phyloP scores from a whole-genome alignment of 495 filamentous ascomycete genomes.

The Neurospora terricola region DNA sequence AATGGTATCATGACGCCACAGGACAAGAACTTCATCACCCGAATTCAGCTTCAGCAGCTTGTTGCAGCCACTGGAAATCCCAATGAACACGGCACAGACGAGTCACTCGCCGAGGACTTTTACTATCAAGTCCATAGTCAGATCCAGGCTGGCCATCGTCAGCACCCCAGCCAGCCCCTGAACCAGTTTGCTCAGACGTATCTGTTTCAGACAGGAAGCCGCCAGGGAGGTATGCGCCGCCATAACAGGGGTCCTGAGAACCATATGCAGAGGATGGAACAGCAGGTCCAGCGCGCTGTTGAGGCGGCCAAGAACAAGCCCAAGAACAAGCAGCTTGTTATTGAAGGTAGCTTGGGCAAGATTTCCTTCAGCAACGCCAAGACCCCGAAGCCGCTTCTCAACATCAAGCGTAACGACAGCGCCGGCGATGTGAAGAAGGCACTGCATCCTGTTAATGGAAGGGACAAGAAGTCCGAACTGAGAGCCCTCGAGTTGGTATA shows the following conservation, averaged over 20 bases:
- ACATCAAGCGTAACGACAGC: slow-evolving; percentile 83
- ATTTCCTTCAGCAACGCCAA: slow-evolving; percentile 99
- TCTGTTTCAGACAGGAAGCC: slow-evolving; percentile 80
- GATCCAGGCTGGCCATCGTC: slow-evolving; percentile 77
- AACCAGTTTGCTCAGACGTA: slow-evolving; percentile 98
- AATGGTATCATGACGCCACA: slow-evolving; percentile 98
- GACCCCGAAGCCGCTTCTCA: slow-evolving; percentile 86
- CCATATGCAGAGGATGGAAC: slow-evolving; percentile 98
- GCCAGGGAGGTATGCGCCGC: slow-evolving; percentile 59
- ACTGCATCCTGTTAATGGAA: slow-evolving; percentile 34
- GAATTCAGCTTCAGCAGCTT: slow-evolving; percentile 93
- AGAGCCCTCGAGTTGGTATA: slow-evolving; percentile 82
- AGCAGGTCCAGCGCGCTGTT: slow-evolving; percentile 93
- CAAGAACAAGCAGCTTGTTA: slow-evolving; percentile 95
- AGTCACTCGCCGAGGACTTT: slow-evolving; percentile 81
- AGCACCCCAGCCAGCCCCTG: slow-evolving; percentile 80
- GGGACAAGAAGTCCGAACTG: slow-evolving; percentile 74
- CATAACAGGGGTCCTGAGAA: slow-evolving; percentile 78
- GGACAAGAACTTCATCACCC: slow-evolving; percentile 98
- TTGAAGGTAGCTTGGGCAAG: slow-evolving; percentile 96
- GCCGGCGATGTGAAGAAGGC: slow-evolving; percentile 42
- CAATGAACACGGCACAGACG: slow-evolving; percentile 67
- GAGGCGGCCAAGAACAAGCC: slow-evolving; percentile 94
- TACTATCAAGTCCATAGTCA: slow-evolving; percentile 97
- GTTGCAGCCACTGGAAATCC: slow-evolving; percentile 83